These are phyloP conservation scores for Melocanna baccifera DNA, from an alignment of 176 grass and related monocot genomes.

Conservation along the genomic window DNA sequence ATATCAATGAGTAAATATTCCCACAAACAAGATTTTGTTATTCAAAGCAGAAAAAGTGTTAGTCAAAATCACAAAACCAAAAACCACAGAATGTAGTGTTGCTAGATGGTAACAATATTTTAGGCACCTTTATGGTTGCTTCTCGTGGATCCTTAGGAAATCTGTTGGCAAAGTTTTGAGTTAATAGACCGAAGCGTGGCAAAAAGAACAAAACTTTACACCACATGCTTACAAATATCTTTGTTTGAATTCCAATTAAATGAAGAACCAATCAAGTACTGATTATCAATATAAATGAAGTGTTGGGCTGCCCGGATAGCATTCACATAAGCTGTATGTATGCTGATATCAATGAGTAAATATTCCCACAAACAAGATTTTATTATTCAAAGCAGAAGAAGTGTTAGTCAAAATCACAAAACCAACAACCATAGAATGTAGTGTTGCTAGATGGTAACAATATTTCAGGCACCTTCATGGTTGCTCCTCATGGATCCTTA, in stretches of 20 bases:
- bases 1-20: conserved; percentile 78
- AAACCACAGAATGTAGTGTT: background rate
- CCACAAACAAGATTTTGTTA: conserved; percentile 90
- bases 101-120: conserved; percentile 11
- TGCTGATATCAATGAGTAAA: conserved; percentile 72
- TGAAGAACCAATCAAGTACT: conserved; percentile 80
- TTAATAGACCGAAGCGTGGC: conserved; percentile 52
- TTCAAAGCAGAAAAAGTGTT: background rate
- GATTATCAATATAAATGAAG: conserved; percentile 46
- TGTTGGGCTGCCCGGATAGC: conserved; percentile 67
- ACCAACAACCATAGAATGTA: background rate
- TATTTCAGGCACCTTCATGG: conserved; percentile 52
- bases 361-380: conserved; percentile 97
- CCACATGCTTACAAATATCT: conserved; percentile 41
- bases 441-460: background rate
- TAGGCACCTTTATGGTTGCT: conserved; percentile 62
- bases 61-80: conserved; percentile 17
- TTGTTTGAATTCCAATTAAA: conserved; percentile 87
- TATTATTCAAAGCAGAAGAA: conserved; percentile 32
- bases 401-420: conserved; percentile 24
- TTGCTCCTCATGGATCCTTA: conserved; percentile 77
- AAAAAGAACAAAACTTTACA: background rate
- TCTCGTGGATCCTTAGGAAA: conserved; percentile 86
- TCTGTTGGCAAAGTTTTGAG: conserved; percentile 85
- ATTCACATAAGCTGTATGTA: conserved; percentile 81